Base-by-base conservation (phyloP, 1,284 basidiomycete genomes). In the Cutaneotrichosporon dermatis region DNA sequence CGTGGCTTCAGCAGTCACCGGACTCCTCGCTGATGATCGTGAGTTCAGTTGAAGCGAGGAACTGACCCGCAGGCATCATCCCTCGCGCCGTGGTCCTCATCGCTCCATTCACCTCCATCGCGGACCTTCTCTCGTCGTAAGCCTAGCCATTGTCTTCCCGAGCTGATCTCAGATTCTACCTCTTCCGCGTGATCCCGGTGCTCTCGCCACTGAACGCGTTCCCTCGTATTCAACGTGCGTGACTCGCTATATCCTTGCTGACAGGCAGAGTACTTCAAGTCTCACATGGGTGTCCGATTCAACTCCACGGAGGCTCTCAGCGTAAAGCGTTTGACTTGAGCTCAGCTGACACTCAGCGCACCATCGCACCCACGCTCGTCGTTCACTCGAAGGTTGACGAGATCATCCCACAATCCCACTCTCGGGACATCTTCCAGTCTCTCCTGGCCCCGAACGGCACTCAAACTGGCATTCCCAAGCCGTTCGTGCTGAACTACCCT, bases 321-420 rank as follows among this genome's bases (percentile, higher is more conserved):
- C 9, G 73, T 73, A 46, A 46, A 69, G 25, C 25, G 25, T 25
- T 64, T 39, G 6, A 4, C 6, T 3, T 7, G 4, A 13, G 13
- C 2, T 0, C 5, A 25, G 6, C 56, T 59, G 8, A 55, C 46
- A 4, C 4, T 25, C 45, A 87, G 85, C 79, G 80, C 65, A 83
- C 87, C 55, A 82, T 84, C 39, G 83, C 83, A 0, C 83, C 88
- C 4, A 83, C 92, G 6, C 78, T 95, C 11, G 82, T 96, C 62
- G 84, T 85, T 0, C 92, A 96, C 72, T 86, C 92, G 1, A 82
- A 84, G 66, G 82, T 91, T 70, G 93, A 97, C 77, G 82, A 81
- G 69, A 87, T 91, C 43, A 93, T 96, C 55, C 89, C 89, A 0
- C 77, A 83, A 68, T 79, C 82, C 0, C 93, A 97, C 73, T 89